Conservation (phyloP, 768 basidiomycete species). For the Daedalea quercina region DNA sequence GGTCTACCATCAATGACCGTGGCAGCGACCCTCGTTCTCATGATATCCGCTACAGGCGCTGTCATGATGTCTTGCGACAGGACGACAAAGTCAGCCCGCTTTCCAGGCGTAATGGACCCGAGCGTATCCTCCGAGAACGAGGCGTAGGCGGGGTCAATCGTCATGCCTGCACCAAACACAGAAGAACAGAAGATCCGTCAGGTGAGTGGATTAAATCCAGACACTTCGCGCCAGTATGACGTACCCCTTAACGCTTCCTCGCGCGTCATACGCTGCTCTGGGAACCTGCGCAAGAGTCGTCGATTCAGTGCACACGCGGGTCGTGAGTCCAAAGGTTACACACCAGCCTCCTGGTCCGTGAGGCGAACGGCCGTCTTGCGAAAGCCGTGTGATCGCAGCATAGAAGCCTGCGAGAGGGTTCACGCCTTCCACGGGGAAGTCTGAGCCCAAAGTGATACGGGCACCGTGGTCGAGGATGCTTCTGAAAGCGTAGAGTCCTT, state of each 20-base stretch:
- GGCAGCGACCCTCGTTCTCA: conserved; percentile 59
- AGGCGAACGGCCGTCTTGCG: conserved; percentile 65
- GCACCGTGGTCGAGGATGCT: conserved; percentile 59
- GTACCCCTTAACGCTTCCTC: conserved; percentile 72
- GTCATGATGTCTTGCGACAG: conserved; percentile 79
- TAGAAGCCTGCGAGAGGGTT: conserved; percentile 84
- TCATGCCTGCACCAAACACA: conserved; percentile 54
- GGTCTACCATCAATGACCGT: conserved; percentile 74
- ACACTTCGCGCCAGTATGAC: conserved; percentile 1
- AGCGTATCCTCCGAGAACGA: conserved; percentile 68
- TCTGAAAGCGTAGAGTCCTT: conserved; percentile 83
- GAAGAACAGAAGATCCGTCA: background rate
- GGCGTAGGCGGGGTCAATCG: conserved; percentile 81
- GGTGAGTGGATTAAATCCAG: background rate
- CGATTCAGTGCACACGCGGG: conserved; percentile 1
- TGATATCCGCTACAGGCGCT: conserved; percentile 48
- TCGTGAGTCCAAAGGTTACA: conserved; percentile 14
- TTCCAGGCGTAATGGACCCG: conserved; percentile 76
- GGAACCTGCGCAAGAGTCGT: conserved; percentile 54
- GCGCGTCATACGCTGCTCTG: conserved; percentile 70
- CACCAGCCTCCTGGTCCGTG: conserved; percentile 83
- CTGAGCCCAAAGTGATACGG: conserved; percentile 75
- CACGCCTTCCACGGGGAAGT: conserved; percentile 84
- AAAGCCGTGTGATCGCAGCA: conserved; percentile 77
- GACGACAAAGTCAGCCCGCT: conserved; percentile 82